phyloP scores from a whole-genome alignment of 768 basidiomycete genomes.

The Lentinula detonsa region DNA sequence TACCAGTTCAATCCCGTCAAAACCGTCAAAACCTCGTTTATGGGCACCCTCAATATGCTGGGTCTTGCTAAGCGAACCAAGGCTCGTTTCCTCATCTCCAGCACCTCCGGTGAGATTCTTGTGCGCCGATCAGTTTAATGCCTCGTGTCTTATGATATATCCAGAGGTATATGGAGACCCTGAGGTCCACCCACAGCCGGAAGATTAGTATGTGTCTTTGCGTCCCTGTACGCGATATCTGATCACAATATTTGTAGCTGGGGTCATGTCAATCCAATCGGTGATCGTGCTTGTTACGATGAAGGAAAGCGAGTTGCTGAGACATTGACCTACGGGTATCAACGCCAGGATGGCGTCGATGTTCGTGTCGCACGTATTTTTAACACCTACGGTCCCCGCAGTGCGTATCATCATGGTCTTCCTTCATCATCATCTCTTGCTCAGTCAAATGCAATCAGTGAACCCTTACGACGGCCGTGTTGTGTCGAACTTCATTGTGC shows the following conservation, averaged over 20 bases:
- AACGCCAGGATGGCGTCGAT: constrained; percentile 90
- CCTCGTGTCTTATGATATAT: neutral
- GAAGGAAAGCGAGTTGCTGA: constrained; percentile 99
- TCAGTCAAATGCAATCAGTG: constrained; percentile 41
- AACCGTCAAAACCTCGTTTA: constrained; percentile 97
- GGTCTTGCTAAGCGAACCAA: constrained; percentile 96
- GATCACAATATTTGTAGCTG: constrained; percentile 47
- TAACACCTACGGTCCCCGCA: constrained; percentile 90
- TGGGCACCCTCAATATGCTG: constrained; percentile 98
- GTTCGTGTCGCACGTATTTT: constrained; percentile 98
- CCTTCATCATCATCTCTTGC: neutral
- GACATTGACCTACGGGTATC: constrained; percentile 94
- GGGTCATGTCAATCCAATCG: constrained; percentile 98
- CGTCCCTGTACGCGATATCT: neutral
- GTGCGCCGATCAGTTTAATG: constrained; percentile 1
- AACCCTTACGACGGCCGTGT: constrained; percentile 96
- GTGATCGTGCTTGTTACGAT: constrained; percentile 98
- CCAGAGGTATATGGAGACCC: constrained; percentile 98
- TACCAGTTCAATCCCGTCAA: constrained; percentile 98
- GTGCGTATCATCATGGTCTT: constrained; percentile 34
- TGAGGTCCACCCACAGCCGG: constrained; percentile 93
- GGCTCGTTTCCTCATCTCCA: constrained; percentile 92
- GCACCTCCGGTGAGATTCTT: constrained; percentile 72
- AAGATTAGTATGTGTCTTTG: constrained; percentile 73
- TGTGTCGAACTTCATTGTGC: constrained; percentile 98